Evolutionary conservation across 169 alveolate genomes (phyloP).

Genomic region (Plasmodium berghei): DNA sequence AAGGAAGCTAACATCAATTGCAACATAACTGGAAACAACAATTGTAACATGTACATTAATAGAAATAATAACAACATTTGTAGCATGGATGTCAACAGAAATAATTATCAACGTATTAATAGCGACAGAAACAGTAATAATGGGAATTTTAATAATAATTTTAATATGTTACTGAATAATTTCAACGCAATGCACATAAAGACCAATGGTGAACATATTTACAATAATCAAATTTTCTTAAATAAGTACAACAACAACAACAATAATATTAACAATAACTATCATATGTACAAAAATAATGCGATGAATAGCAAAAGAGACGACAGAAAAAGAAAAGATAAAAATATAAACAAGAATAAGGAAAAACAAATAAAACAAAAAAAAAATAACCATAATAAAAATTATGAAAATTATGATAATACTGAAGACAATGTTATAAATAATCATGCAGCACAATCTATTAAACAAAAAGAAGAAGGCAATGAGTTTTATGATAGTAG

Average conservation of each 20-base stretch:
- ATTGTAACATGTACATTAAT: background rate
- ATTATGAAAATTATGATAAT: background rate
- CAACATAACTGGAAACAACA: background rate
- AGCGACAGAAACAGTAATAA: background rate
- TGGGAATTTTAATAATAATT: slow-evolving; percentile 23
- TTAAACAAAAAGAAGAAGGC: slow-evolving; percentile 19
- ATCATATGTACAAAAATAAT: background rate
- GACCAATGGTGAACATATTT: slow-evolving; percentile 12
- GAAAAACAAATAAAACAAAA: slow-evolving; percentile 42
- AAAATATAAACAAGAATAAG: slow-evolving; percentile 42
- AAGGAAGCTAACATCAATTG: background rate
- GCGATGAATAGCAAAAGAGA: slow-evolving; percentile 15
- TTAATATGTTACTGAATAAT: slow-evolving; percentile 32
- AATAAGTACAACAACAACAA: slow-evolving; percentile 20
- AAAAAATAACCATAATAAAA: slow-evolving; percentile 4
- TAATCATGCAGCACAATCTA: slow-evolving; percentile 4
- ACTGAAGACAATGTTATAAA: slow-evolving; percentile 2
- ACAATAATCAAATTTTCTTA: slow-evolving; percentile 7
- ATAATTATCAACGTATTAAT: background rate
- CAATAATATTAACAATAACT: background rate
- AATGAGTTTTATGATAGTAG: slow-evolving; percentile 36
- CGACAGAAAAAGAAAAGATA: slow-evolving; percentile 46
- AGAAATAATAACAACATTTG: too few species aligned
- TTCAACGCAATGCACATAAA: slow-evolving; percentile 49
- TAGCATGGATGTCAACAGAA: too few species aligned